Evolutionary conservation across 345 rosid species (phyloP), one percentile per base, ranked within the genome.

Genomic region (Noccaea bulbosa): DNA sequence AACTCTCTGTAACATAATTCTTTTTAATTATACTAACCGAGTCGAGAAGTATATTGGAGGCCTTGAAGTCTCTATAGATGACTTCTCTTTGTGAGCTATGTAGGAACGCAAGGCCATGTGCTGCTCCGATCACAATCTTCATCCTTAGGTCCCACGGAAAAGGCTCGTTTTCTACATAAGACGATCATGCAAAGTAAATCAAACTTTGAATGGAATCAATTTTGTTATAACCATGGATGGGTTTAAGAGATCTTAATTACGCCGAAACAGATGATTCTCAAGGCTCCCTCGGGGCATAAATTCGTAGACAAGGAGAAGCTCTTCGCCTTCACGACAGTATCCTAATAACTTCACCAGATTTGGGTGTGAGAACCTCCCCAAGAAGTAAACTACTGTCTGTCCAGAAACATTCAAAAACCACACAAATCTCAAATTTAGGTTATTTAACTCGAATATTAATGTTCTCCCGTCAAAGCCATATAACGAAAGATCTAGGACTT

Each of bases 311-410:
- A 93, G 87, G 2, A 87, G 86, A 39, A 87, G 83, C 75, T 85
- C 92, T 33, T 67, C 73, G 45, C 86, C 92, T 54, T 93, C 97
- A 86, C 80, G 82, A 67, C 98, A 93, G 58, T 74, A 91, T 38
- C 98, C 98, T 66, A 93, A 30, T 54, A 93, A 50, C 79, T 70
- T 86, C 14, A 93, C 96, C 59, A 93, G 68, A 65, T 91, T 91
- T 6, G 94, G 94, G 67, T 93, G 98, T 17, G 87, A 87, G 51
- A 87, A 81, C 79, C 84, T 83, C 60, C 89, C 97, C 8, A 90
- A 84, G 79, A 90, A 90, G 77, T 84, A 83, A 37, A 93, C 85
- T 79, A 88, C 92, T 6, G 90, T 84, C 98, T 93, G 91, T 70
- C 51, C 34, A 74, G 48, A 73, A 66, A 27, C 30, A 27, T 27